Percentiles rank a stretch among this genome's conserved stretches.
Evolutionary conservation across 139 green algal genomes (phyloP).

Genomic region (Astrephomene gubernaculifera): DNA sequence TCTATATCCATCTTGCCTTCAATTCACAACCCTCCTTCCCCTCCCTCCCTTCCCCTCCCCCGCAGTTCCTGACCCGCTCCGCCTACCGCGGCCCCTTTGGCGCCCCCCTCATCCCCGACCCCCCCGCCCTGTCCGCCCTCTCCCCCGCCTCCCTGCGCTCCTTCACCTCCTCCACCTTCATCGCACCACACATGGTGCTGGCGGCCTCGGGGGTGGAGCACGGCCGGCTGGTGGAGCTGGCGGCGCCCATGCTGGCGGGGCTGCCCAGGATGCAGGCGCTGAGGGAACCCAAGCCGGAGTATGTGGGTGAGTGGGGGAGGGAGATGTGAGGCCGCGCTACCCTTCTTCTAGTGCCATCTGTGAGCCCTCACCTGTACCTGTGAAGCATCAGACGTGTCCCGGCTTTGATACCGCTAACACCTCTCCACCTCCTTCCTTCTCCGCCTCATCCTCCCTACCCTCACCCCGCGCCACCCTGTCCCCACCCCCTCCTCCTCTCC

Average conservation of each 20-base stretch:
- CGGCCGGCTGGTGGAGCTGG: conserved; percentile 73
- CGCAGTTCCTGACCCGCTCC: conserved; percentile 67
- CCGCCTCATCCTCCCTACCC: background rate
- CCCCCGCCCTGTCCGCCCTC: conserved; percentile 40
- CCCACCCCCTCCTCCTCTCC: background rate
- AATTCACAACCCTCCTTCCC: background rate
- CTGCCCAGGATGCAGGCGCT: conserved; percentile 5
- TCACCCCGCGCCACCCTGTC: background rate
- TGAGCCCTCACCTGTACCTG: too few relatives aligned
- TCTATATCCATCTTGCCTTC: background rate
- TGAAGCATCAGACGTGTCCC: too few relatives aligned
- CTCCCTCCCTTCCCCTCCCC: background rate
- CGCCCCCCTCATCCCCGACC: conserved; percentile 64
- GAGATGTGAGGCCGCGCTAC: too few relatives aligned
- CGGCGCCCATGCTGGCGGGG: conserved; percentile 73
- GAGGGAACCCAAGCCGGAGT: conserved; percentile 33
- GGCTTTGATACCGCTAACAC: too few relatives aligned
- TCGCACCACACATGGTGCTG: conserved; percentile 82
- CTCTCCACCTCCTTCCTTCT: background rate
- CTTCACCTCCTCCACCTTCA: conserved; percentile 74
- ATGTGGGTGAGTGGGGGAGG: conserved; percentile 34
- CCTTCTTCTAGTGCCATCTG: too few relatives aligned
- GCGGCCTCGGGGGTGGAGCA: conserved; percentile 89
- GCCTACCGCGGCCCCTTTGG: conserved; percentile 76
- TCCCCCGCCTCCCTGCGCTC: conserved; percentile 66